Conservation (phyloP, 2,329 filamentous ascomycete genomes). For the Hypoxylon sp. region DNA sequence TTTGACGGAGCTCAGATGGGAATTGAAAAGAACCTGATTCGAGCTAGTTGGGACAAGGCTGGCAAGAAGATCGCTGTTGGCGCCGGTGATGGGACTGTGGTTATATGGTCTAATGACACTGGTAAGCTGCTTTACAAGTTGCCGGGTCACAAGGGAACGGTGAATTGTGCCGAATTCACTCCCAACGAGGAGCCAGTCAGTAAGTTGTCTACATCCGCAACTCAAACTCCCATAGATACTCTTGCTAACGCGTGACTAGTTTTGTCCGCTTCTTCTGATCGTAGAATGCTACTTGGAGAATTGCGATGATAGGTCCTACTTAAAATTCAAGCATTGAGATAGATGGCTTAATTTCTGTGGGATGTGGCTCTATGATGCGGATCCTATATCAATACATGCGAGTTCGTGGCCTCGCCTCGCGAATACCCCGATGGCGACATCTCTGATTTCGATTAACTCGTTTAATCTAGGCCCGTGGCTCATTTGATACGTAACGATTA, state of each 20-base stretch:
- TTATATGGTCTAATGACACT: slow-evolving; percentile 90
- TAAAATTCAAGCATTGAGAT: slow-evolving; percentile 6
- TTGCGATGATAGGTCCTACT: slow-evolving; percentile 67
- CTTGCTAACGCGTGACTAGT: slow-evolving; percentile 72
- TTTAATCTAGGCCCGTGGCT: slow-evolving; percentile 12
- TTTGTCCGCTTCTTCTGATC: slow-evolving; percentile 90
- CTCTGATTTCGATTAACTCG: slow-evolving; percentile 7
- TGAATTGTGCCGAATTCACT: slow-evolving; percentile 94
- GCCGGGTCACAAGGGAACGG: slow-evolving; percentile 93
- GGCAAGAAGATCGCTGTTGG: slow-evolving; percentile 91
- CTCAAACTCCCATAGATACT: not conserved
- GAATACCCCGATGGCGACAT: slow-evolving; percentile 22
- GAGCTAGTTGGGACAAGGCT: slow-evolving; percentile 89
- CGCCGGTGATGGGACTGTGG: slow-evolving; percentile 89
- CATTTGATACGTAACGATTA: not conserved
- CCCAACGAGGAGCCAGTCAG: slow-evolving; percentile 87
- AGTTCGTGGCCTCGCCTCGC: not conserved
- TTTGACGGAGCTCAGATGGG: slow-evolving; percentile 93
- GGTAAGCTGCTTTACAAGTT: slow-evolving; percentile 95
- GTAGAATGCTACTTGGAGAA: slow-evolving; percentile 86
- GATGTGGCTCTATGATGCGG: not conserved
- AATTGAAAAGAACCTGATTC: slow-evolving; percentile 90
- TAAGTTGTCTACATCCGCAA: slow-evolving; percentile 66
- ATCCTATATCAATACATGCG: not conserved
- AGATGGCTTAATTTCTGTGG: slow-evolving; percentile 2